These are phyloP conservation scores for Lentinula guzmanii DNA, from an alignment of 768 basidiomycete species.

Conservation along the genomic window DNA sequence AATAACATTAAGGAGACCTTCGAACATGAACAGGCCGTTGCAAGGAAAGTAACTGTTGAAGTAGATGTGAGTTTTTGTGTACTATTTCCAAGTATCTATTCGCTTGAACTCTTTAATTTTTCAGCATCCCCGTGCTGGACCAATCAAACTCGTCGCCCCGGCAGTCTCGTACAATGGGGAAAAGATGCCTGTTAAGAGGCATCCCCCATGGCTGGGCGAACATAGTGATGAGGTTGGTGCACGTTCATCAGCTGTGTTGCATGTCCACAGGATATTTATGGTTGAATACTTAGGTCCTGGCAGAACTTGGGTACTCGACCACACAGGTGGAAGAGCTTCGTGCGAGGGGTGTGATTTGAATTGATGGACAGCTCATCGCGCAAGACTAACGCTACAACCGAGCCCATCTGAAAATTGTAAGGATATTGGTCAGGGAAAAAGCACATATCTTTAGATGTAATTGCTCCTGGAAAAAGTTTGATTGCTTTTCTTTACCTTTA, in stretches of 20 bases:
- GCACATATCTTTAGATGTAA: too few relatives aligned
- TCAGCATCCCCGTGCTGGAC: conserved; percentile 71
- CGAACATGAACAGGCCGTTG: conserved; percentile 78
- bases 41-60: conserved; percentile 69
- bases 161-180: conserved; percentile 78
- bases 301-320: background rate
- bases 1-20: conserved; percentile 90
- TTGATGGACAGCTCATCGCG: too few relatives aligned
- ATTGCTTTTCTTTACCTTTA: too few relatives aligned
- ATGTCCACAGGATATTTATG: background rate
- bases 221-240: conserved; percentile 67
- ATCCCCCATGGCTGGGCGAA: conserved; percentile 86
- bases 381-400: too few relatives aligned
- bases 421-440: too few relatives aligned
- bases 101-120: conserved; percentile 13
- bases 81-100: conserved; percentile 6
- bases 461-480: too few relatives aligned
- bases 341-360: background rate
- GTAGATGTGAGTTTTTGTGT: conserved; percentile 55
- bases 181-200: conserved; percentile 64
- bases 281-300: background rate
- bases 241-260: background rate
- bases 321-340: background rate
- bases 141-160: conserved; percentile 73
- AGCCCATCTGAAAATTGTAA: too few relatives aligned